Conservation (phyloP, 768 basidiomycete species). For the Boletus sp. region DNA sequence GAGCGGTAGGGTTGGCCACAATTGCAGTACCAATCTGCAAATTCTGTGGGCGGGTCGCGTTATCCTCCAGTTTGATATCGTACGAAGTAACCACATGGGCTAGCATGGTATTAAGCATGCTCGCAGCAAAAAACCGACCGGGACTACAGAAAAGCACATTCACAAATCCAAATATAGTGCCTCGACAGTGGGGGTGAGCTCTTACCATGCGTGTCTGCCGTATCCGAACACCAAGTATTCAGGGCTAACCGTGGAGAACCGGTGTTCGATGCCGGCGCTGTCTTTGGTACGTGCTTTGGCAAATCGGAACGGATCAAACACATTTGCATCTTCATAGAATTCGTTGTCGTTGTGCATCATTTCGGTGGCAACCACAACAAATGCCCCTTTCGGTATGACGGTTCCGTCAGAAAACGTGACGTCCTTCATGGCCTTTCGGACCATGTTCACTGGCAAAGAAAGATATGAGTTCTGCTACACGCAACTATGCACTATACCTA, state of each 20-base stretch:
- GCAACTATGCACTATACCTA: constrained; percentile 5
- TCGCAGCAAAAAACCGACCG: constrained; percentile 12
- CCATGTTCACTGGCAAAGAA: constrained; percentile 2
- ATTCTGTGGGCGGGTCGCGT: no score
- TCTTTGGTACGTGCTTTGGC: no score
- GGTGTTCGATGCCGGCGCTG: no score
- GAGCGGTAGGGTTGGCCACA: background rate
- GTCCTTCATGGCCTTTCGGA: no score
- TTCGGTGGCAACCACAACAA: constrained; percentile 22
- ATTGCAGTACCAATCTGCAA: no score
- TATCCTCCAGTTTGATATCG: no score
- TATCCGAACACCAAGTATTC: no score
- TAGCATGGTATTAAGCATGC: constrained; percentile 11
- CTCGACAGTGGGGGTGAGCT: background rate
- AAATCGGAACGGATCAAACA: no score
- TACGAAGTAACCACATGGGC: no score
- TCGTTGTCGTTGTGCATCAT: constrained; percentile 21
- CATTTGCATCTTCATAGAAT: constrained; percentile 34
- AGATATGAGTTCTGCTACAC: background rate
- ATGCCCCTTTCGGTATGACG: no score
- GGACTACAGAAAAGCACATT: constrained; percentile 1
- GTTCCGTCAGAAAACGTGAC: no score
- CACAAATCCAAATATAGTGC: background rate
- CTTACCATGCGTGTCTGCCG: constrained; percentile 17
- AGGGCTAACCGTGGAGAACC: no score